These are phyloP conservation scores for Rubia tinctorum DNA, from an alignment of 305 asterid species.

Conservation along the genomic window DNA sequence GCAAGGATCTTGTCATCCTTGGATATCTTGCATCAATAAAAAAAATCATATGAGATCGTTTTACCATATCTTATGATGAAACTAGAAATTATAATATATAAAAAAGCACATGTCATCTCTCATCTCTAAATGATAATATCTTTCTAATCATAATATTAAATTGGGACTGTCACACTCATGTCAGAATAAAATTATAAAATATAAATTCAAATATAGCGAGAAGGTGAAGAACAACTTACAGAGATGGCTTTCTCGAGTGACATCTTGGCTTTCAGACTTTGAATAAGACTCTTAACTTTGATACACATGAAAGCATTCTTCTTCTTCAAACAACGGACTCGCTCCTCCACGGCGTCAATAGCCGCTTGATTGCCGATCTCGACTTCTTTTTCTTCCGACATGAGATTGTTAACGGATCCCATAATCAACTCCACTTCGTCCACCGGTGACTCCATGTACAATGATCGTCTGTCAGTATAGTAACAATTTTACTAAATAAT, in stretches of 20 bases:
- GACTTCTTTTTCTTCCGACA: background rate
- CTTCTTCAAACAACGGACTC: background rate
- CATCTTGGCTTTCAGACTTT: background rate
- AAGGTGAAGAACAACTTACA: background rate
- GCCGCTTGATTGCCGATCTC: background rate
- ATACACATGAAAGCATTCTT: background rate
- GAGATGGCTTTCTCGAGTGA: background rate
- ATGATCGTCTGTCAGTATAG: too few species aligned
- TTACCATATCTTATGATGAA: too few species aligned
- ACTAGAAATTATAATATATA: too few species aligned
- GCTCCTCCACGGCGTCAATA: background rate
- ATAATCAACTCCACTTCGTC: background rate
- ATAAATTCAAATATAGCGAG: too few species aligned
- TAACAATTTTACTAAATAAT: too few species aligned
- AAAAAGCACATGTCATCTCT: too few species aligned
- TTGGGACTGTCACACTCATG: too few species aligned
- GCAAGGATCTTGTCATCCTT: background rate
- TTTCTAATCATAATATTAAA: too few species aligned
- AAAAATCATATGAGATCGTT: background rate
- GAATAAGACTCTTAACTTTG: background rate
- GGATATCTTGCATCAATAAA: background rate
- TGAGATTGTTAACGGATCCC: background rate
- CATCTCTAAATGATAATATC: too few species aligned
- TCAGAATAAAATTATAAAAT: too few species aligned
- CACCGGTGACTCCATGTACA: background rate